Evolutionary conservation across 2,329 filamentous ascomycete species (phyloP), one percentile per base, ranked within the genome.

Genomic region (Lachnellula subtilissima): DNA sequence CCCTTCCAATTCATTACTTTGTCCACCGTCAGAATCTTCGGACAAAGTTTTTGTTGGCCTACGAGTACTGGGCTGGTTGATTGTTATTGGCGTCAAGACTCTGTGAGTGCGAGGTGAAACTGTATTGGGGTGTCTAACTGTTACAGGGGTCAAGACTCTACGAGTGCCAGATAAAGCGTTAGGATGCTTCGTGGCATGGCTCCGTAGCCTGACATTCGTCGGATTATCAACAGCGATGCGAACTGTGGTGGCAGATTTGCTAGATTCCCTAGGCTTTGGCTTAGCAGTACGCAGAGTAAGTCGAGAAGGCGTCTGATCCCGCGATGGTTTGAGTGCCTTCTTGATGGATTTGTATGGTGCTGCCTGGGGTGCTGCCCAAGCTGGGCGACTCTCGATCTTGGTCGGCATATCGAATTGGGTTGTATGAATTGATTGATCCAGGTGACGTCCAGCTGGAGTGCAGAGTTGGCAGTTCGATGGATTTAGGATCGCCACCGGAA

Each of bases 21-120:
- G 36, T 25, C 54, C 59, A 46, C 57, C 54, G 37, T 56, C 54
- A 22, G 54, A 46, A 45, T 52, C 50, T 15, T 49, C 53, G 15
- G 28, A 32, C 28, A 32, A 32, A 32, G 9, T 12, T 32, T 32
- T 32, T 32, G 28, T 32, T 32, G 11, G 28, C 28, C 28, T 32
- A 9, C 9, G 28, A 32, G 11, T 32, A 32, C 9, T 32, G 28
- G 9, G 9, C 9, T 32, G 28, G 9, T 4, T 12, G 28, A 9
- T 32, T 4, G 28, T 3, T 32, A 32, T 32, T 32, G 28, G 12
- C 9, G 37, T 40, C 37, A 40, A 15, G n/a, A 40, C 15, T 17
- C 37, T 40, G 37, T 15, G 37, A 40, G 15, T 7, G 37, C 37
- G 37, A 40, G 37, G 37, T 40, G 28, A 32, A 32, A 32, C 9